Evolutionary conservation across 1,139 yeast genomes (phyloP), one percentile per base, ranked within the genome.

Genomic region (Kodamaea arcana): DNA sequence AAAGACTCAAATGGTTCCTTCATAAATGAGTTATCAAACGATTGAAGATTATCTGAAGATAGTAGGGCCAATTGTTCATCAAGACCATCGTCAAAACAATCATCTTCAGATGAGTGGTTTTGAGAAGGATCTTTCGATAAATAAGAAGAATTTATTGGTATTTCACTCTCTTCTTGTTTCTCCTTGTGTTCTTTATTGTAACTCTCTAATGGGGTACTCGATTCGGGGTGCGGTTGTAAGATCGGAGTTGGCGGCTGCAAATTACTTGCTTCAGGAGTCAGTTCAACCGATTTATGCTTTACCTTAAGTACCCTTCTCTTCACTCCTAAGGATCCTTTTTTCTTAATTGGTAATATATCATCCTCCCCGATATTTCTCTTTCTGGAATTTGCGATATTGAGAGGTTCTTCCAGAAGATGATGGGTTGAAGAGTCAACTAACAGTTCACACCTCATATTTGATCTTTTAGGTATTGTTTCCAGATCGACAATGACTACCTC

Each of bases 41-140:
- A 10, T 15, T 8, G n/a, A 6, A 27, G 15, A 6, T 18, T 15
- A 20, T 32, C 35, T 17, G 35, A 20, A 12, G 45, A 37, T 16
- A 44, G 31, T 26, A 35, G 27, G 3, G 44, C 52, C 20, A 55
- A 39, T 27, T 52, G 56, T 3, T 55, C 60, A 30, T 60, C 62
- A 15, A 59, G 45, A 1, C 58, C 61, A 36, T 59, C 65, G 34
- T 59, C 54, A 41, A 57, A 56, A 3, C 47, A 47, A n/a, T 52
- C 54, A 14, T 51, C 53, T 15, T 48, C 56, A 7, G 22, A 18
- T 18, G 22, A 18, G 9, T 18, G 22, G 6, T 6, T 18, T 7
- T 7, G 22, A 18, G 9, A 7, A 9, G 22, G 22, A 6, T 6
- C 22, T 18, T 7, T 18, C 22, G 22, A 7, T 9, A 7, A 6